Conservation (phyloP, 75 land plant species). For the Cunninghamia lanceolata region DNA sequence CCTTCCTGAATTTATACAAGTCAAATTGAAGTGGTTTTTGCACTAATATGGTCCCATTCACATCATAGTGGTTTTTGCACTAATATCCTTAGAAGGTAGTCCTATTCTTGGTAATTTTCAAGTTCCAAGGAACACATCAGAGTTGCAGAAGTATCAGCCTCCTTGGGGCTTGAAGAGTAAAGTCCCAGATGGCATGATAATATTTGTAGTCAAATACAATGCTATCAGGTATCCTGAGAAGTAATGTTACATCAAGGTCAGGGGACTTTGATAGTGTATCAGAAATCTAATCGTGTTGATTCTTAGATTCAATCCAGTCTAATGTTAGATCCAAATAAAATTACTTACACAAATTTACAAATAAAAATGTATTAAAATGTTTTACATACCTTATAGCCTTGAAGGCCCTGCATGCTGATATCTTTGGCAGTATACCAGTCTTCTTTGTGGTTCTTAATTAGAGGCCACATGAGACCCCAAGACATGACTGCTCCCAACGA, state of each 20-base stretch:
- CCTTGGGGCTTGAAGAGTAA: neutral
- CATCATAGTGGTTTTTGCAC: neutral
- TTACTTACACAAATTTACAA: neutral
- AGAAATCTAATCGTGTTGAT: no score
- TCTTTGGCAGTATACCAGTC: slow-evolving; percentile 45
- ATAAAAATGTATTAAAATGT: no score
- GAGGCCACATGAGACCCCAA: slow-evolving; percentile 82
- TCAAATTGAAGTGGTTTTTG: neutral
- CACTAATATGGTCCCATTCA: neutral
- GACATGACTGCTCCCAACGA: slow-evolving; percentile 55
- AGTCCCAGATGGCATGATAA: neutral
- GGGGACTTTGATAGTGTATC: no score
- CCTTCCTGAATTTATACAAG: neutral
- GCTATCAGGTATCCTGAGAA: neutral
- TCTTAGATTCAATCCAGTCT: neutral
- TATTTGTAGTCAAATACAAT: neutral
- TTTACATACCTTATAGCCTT: slow-evolving; percentile 59
- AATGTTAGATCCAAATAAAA: neutral
- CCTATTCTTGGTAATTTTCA: neutral
- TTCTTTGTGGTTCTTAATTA: slow-evolving; percentile 39
- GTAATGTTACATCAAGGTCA: no score
- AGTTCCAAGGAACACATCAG: neutral
- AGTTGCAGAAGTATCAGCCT: neutral
- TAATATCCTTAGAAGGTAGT: neutral
- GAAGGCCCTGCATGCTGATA: slow-evolving; percentile 43